Percentiles rank a stretch among this genome's conserved stretches.
These are phyloP conservation scores for Colletotrichum musae DNA, from an alignment of 2,329 filamentous ascomycete genomes.

Conservation along the genomic window DNA sequence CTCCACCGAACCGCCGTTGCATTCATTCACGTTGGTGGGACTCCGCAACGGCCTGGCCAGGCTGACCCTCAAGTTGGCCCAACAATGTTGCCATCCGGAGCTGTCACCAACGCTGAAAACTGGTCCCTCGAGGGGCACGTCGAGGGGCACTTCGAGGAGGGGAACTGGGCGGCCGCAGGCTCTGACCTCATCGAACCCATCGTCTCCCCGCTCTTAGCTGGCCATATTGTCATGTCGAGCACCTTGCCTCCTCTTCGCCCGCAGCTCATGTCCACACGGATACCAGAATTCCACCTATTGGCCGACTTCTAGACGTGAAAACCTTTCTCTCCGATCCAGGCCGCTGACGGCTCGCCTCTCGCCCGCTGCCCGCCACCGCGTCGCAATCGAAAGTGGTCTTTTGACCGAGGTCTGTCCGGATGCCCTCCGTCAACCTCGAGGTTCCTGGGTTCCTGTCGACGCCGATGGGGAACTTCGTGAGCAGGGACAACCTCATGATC, in stretches of 20 bases:
- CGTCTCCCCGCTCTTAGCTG: slow-evolving; percentile 15
- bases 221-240: slow-evolving; percentile 15
- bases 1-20: slow-evolving; percentile 25
- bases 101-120: slow-evolving; percentile 13
- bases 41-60: slow-evolving; percentile 13
- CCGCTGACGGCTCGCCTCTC: slow-evolving; percentile 1
- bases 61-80: slow-evolving; percentile 25
- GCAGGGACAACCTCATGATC: slow-evolving; percentile 1
- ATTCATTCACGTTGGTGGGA: slow-evolving; percentile 16
- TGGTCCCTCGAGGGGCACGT: neutral
- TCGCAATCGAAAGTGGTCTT: slow-evolving; percentile 3
- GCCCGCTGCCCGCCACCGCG: slow-evolving; percentile 5
- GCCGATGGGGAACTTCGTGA: slow-evolving; percentile 3
- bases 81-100: slow-evolving; percentile 2
- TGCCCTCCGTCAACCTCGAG: slow-evolving; percentile 11
- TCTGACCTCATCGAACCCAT: slow-evolving; percentile 31
- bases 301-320: neutral
- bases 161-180: neutral
- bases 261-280: slow-evolving; percentile 7
- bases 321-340: neutral
- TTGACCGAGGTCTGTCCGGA: slow-evolving; percentile 30
- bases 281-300: neutral
- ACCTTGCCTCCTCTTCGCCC: slow-evolving; percentile 13
- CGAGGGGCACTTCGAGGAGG: neutral
- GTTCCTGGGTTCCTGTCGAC: neutral